Base-by-base conservation (phyloP, 129 eudicot species). In the Lonicera japonica region DNA sequence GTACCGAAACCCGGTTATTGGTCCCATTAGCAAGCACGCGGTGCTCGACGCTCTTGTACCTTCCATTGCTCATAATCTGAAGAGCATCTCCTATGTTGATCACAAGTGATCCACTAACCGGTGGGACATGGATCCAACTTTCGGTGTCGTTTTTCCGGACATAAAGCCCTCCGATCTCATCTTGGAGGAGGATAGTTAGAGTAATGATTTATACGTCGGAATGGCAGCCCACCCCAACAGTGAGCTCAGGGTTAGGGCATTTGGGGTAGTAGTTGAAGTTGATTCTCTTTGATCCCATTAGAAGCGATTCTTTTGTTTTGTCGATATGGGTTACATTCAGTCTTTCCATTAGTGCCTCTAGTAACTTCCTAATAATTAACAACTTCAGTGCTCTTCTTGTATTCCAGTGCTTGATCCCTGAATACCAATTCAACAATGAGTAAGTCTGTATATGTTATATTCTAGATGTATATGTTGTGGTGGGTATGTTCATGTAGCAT, bases 111-210 rank as follows among this genome's bases (percentile, higher is more conserved):
- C n/a, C n/a, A n/a, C n/a, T n/a, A n/a, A n/a, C n/a, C n/a, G n/a
- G n/a, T n/a, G n/a, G n/a, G n/a, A n/a, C n/a, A n/a, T n/a, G n/a
- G n/a, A n/a, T n/a, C n/a, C n/a, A n/a, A n/a, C n/a, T n/a, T n/a
- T n/a, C n/a, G n/a, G n/a, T n/a, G n/a, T n/a, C n/a, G n/a, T n/a
- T n/a, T n/a, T n/a, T n/a, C n/a, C n/a, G n/a, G n/a, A n/a, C n/a
- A n/a, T n/a, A n/a, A n/a, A n/a, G n/a, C n/a, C n/a, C n/a, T n/a
- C n/a, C n/a, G 0, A 70, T 75, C 17, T 80, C 74, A n/a, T 81
- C 92, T 70, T 85, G 92, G 36, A 85, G 84, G 71, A 85, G 86
- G 39, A 80, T 7, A 1, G 91, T 84, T 1, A 84, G 73, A 0
- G 82, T 70, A 9, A 87, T n/a, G n/a, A n/a, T n/a, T n/a, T n/a